phyloP scores from a whole-genome alignment of 2,329 filamentous ascomycete genomes.

The Xylaria digitata region DNA sequence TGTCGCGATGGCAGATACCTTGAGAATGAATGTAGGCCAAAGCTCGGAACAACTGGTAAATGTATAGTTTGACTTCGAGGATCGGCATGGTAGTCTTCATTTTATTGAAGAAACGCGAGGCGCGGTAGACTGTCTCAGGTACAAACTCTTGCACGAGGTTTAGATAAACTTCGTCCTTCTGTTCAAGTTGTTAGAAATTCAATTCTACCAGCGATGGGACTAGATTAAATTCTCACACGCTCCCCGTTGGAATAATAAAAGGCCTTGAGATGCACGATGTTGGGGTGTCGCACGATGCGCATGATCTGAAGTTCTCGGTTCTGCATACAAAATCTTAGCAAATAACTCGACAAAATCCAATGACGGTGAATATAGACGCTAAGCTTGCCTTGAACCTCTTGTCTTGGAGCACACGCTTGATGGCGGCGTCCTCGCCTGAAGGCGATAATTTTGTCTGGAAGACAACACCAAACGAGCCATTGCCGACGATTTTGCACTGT shows the following conservation, averaged over 20 bases:
- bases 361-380: neutral
- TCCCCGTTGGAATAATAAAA: conserved; percentile 99
- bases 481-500: conserved; percentile 99
- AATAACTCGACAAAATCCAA: conserved; percentile 12
- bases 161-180: conserved; percentile 99
- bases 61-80: conserved; percentile 98
- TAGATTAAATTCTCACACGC: conserved; percentile 70
- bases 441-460: conserved; percentile 99
- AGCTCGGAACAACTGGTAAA: conserved; percentile 98
- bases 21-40: conserved; percentile 99
- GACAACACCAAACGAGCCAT: conserved; percentile 97
- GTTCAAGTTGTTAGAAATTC: conserved; percentile 37
- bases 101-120: conserved; percentile 99
- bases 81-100: conserved; percentile 99
- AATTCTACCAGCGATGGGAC: neutral
- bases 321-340: conserved; percentile 60
- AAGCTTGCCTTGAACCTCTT: conserved; percentile 94
- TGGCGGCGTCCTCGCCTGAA: conserved; percentile 97
- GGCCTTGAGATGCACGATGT: conserved; percentile 98
- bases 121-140: conserved; percentile 97
- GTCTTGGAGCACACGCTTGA: conserved; percentile 98
- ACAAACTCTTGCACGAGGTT: conserved; percentile 99
- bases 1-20: conserved; percentile 98
- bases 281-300: conserved; percentile 98
- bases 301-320: conserved; percentile 99